Conservation (phyloP, 1,284 basidiomycete species). For the Garcileccinum viscosum region DNA sequence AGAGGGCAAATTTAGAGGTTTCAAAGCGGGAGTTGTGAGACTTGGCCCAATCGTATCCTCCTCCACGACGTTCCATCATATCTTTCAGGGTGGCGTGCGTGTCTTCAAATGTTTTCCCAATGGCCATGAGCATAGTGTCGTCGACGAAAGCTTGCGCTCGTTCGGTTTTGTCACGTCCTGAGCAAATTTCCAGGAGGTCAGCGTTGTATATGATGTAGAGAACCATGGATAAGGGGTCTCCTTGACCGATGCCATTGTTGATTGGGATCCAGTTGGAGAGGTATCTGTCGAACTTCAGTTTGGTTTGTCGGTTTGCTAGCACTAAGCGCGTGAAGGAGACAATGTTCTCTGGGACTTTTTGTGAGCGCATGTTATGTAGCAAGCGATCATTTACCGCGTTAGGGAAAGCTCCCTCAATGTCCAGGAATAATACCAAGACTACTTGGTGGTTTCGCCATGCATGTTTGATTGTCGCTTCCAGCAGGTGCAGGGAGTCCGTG, state of each 20-base stretch:
- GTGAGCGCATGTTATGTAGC: slow-evolving; percentile 38
- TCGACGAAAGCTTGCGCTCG: too few relatives aligned
- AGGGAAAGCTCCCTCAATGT: slow-evolving; percentile 43
- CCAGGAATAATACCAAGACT: slow-evolving; percentile 34
- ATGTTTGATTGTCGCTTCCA: slow-evolving; percentile 29
- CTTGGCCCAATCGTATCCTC: too few relatives aligned
- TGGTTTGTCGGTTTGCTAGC: slow-evolving; percentile 15
- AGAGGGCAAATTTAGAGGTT: too few relatives aligned
- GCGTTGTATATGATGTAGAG: slow-evolving; percentile 38
- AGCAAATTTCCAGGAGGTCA: slow-evolving; percentile 33
- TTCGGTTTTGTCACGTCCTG: neutral
- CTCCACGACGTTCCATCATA: too few relatives aligned
- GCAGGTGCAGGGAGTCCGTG: slow-evolving; percentile 30
- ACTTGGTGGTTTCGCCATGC: slow-evolving; percentile 30
- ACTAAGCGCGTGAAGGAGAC: neutral
- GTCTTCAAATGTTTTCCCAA: too few relatives aligned
- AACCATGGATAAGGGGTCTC: slow-evolving; percentile 37
- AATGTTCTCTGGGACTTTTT: neutral
- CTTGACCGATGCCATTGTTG: slow-evolving; percentile 38
- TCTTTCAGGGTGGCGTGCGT: too few relatives aligned
- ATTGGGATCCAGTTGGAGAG: slow-evolving; percentile 22
- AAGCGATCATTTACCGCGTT: slow-evolving; percentile 34
- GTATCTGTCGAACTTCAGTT: slow-evolving; percentile 25
- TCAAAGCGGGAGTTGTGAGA: too few relatives aligned
- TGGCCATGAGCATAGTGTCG: too few relatives aligned